These are phyloP conservation scores for Geotrichum cucujoidarum DNA, from an alignment of 1,139 yeast genomes.

Conservation along the genomic window DNA sequence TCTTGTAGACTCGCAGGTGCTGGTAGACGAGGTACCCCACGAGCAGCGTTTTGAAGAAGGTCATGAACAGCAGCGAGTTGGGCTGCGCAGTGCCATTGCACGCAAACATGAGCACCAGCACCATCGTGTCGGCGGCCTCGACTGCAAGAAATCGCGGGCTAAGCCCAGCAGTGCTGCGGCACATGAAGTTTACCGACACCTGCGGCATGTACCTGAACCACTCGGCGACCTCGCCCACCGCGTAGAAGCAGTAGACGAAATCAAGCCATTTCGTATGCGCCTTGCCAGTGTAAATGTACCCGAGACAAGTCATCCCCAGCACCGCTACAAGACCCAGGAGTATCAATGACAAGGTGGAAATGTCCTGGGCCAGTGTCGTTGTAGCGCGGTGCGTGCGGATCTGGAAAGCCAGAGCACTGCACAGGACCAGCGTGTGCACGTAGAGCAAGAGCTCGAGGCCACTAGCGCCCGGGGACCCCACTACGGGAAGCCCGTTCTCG, in stretches of 20 bases:
- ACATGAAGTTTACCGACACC: conserved; percentile 22
- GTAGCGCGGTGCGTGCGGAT: conserved; percentile 15
- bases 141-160: neutral
- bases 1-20: conserved; percentile 8
- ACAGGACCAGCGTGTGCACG: conserved; percentile 2
- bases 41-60: conserved; percentile 1
- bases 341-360: conserved; percentile 5
- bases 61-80: conserved; percentile 10
- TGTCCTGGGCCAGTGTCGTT: conserved; percentile 13
- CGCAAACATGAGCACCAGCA: conserved; percentile 1
- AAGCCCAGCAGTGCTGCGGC: conserved; percentile 18
- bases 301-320: conserved; percentile 5
- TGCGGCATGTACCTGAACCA: conserved; percentile 22
- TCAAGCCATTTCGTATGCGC: conserved; percentile 23
- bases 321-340: conserved; percentile 1
- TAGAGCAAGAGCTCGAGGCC: conserved; percentile 8
- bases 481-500: conserved; percentile 10
- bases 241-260: conserved; percentile 22
- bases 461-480: conserved; percentile 17
- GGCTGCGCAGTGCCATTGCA: conserved; percentile 5
- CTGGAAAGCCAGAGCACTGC: conserved; percentile 11
- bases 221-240: conserved; percentile 19
- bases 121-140: conserved; percentile 7
- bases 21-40: conserved; percentile 5
- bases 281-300: conserved; percentile 18